Conservation (phyloP, 305 asterid species). For the Ajuga reptans region DNA sequence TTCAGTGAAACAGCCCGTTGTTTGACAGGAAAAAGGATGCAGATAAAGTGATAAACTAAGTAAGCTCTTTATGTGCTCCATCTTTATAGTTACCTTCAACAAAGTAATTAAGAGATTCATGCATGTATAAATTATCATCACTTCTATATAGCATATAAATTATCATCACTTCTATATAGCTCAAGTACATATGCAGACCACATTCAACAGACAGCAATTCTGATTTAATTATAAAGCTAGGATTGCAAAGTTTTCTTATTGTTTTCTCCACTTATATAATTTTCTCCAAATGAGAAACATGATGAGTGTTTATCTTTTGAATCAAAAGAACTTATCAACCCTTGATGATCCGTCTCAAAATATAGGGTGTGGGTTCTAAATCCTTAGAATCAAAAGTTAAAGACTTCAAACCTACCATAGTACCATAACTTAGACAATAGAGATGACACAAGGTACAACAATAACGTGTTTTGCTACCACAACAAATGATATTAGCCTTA, state of each 20-base stretch:
- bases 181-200: not conserved
- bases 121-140: not conserved
- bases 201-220: not conserved
- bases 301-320: not conserved
- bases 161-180: not conserved
- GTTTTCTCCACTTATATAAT: not conserved
- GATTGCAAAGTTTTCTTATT: not conserved
- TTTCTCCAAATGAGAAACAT: not conserved
- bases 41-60: not conserved
- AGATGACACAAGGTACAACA: not conserved
- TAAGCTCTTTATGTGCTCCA: not conserved
- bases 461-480: not conserved
- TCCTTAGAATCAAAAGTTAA: not conserved
- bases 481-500: not conserved
- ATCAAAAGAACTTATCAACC: not conserved
- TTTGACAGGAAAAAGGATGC: not conserved
- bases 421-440: not conserved
- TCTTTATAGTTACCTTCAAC: not conserved
- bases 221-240: not conserved
- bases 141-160: not conserved
- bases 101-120: not conserved
- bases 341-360: not conserved
- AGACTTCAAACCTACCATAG: not conserved
- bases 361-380: not conserved
- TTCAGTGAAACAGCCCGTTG: not conserved